Evolutionary conservation across 805 yeast genomes (phyloP), one percentile per base, ranked within the genome.

Genomic region (Candida adriatica): DNA sequence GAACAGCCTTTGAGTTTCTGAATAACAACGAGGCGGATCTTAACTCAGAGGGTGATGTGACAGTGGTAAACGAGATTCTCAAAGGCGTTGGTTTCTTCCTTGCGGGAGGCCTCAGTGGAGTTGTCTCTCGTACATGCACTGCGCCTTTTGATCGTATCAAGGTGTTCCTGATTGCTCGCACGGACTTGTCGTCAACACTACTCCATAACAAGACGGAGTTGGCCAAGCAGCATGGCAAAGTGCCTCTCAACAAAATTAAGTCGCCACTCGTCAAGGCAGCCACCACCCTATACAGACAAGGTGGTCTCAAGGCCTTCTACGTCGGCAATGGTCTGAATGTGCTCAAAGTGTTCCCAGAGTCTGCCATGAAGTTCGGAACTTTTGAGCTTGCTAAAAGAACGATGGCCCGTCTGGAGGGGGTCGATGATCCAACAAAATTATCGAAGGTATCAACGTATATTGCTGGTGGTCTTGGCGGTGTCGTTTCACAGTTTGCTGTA

Each of bases 391-490:
- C 88, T 0, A 92, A 92, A 49, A 66, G 82, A 35, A 50, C 79
- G 18, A 62, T 92, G 49, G 79, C 94, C 14, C 54, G 62, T 17
- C 37, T 88, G 6, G 96, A 86, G 57, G 94, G 94, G 10, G 77
- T 75, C 6, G 66, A 67, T 9, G 88, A 81, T 49, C 70, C 79
- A 2, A 57, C 79, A 2, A 72, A 83, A 26, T 59, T 90, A 33
- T 82, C 95, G 0, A 75, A 77, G 41, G 50, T 72, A 2, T 72
- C 96, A 1, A 87, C 96, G 0, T 92, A 87, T 52, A 55, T 85
- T 19, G 87, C 96, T 16, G 98, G 98, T 59, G 98, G 98, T 29
- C 54, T 92, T 26, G 98, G 96, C 25, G 98, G 98, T 52, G 94
- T 92, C 35, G 74, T 79, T 16, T 82, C 96, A 1, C 98, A 92